Conservation (phyloP, 371 early-diverging fungal genomes). For the Mucor piriformis region DNA sequence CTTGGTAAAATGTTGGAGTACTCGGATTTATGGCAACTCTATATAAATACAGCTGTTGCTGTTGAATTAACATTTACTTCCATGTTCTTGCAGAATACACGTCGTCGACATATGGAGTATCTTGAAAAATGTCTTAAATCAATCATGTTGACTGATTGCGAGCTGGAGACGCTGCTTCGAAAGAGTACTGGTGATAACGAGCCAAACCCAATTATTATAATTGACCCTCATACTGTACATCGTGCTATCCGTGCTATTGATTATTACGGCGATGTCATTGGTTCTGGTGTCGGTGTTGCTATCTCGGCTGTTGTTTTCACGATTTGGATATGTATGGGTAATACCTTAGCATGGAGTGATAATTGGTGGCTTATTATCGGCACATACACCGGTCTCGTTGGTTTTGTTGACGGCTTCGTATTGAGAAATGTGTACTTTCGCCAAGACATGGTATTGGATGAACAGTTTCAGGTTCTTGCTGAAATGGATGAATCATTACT, state of each 20-base stretch:
- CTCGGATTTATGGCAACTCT: slow-evolving; percentile 29
- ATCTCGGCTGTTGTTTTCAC: slow-evolving; percentile 16
- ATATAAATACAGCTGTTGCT: slow-evolving; percentile 31
- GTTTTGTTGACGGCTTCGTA: slow-evolving; percentile 30
- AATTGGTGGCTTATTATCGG: slow-evolving; percentile 33
- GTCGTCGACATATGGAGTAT: slow-evolving; percentile 30
- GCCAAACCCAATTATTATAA: slow-evolving; percentile 19
- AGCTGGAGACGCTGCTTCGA: slow-evolving; percentile 14
- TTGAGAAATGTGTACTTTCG: slow-evolving; percentile 28
- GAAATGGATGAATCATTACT: slow-evolving; percentile 11
- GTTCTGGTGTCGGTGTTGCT: slow-evolving; percentile 20
- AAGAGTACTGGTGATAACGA: slow-evolving; percentile 8
- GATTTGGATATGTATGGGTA: slow-evolving; percentile 17
- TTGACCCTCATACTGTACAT: slow-evolving; percentile 9
- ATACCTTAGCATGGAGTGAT: slow-evolving; percentile 8
- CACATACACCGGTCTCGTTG: slow-evolving; percentile 30
- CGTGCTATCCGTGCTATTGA: slow-evolving; percentile 18
- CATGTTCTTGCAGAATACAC: slow-evolving; percentile 31
- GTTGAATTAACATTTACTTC: slow-evolving; percentile 25
- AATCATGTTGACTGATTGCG: slow-evolving; percentile 8
- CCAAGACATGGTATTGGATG: slow-evolving; percentile 17
- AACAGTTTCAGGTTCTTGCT: slow-evolving; percentile 14
- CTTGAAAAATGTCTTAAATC: slow-evolving; percentile 17
- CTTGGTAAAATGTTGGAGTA: slow-evolving; percentile 17
- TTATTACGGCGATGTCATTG: slow-evolving; percentile 32